phyloP scores from a whole-genome alignment of 1,139 yeast genomes.

The Kluyveromyces marxianus region DNA sequence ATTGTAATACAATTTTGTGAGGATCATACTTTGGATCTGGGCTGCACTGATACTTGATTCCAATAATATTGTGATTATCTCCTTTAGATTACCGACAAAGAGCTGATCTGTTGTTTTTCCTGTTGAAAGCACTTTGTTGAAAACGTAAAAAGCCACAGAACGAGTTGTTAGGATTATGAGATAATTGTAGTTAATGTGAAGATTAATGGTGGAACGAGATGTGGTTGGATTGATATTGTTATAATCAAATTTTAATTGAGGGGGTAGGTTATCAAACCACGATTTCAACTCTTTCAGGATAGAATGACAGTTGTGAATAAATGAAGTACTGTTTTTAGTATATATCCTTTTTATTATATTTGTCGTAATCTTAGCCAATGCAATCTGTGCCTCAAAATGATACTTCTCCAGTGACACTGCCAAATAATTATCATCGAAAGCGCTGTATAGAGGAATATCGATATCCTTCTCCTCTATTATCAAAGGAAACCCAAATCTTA shows the following conservation, averaged over 20 bases:
- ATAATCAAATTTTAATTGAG: conserved; percentile 8
- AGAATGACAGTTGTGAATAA: conserved; percentile 13
- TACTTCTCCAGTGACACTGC: conserved; percentile 9
- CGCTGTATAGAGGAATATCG: conserved; percentile 10
- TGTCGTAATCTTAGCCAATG: conserved; percentile 13
- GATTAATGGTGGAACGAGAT: conserved; percentile 13
- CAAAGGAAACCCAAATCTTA: conserved; percentile 15
- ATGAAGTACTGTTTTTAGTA: conserved; percentile 12
- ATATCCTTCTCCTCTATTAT: conserved; percentile 13
- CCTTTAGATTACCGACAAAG: conserved; percentile 7
- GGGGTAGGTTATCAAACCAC: conserved; percentile 13
- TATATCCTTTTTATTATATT: conserved; percentile 13
- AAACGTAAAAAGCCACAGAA: conserved; percentile 15
- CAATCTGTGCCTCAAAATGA: conserved; percentile 14
- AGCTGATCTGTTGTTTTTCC: conserved; percentile 6
- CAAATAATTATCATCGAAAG: background rate
- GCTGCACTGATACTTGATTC: conserved; percentile 16
- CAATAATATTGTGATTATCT: conserved; percentile 9
- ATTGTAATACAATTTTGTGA: conserved; percentile 11
- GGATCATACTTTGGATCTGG: conserved; percentile 12
- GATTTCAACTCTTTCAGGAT: conserved; percentile 11
- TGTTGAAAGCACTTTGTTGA: conserved; percentile 10
- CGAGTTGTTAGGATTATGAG: conserved; percentile 15
- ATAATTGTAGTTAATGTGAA: conserved; percentile 17
- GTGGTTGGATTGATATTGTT: conserved; percentile 8